These are phyloP conservation scores for Aspergillus spinulosporus DNA, from an alignment of 2,329 filamentous ascomycete genomes.

Conservation along the genomic window DNA sequence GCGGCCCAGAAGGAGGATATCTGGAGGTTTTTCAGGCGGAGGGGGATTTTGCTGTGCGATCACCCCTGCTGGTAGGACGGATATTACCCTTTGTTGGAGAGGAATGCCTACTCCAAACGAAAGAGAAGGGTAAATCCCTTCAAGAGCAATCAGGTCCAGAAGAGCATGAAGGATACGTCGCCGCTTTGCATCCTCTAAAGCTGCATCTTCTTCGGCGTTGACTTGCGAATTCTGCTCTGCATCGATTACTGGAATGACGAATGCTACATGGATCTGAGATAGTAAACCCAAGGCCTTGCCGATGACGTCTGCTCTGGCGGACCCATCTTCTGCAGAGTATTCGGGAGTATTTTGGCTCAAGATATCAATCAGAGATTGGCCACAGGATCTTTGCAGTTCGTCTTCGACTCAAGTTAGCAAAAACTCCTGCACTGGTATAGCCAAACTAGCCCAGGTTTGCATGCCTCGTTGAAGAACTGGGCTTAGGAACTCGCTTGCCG, in stretches of 20 bases:
- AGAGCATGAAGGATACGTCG: constrained; percentile 43
- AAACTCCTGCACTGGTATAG: constrained; percentile 9
- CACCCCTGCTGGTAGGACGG: constrained; percentile 44
- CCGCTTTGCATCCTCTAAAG: constrained; percentile 44
- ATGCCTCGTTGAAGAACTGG: constrained; percentile 46
- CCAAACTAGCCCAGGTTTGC: constrained; percentile 23
- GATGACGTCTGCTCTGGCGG: constrained; percentile 32
- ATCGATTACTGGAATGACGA: constrained; percentile 28
- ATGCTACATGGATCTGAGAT: constrained; percentile 36
- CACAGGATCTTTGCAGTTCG: constrained; percentile 39
- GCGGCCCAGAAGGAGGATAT: constrained; percentile 33
- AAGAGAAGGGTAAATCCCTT: constrained; percentile 47
- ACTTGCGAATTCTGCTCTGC: constrained; percentile 7
- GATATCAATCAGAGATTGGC: constrained; percentile 38
- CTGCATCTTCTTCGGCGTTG: constrained; percentile 27
- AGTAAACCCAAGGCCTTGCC: constrained; percentile 37
- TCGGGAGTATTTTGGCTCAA: constrained; percentile 23
- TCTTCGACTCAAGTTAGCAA: constrained; percentile 39
- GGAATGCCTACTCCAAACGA: constrained; percentile 47
- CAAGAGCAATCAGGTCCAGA: constrained; percentile 45
- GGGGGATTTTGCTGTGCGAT: constrained; percentile 37
- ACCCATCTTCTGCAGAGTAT: constrained; percentile 18
- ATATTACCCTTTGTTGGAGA: constrained; percentile 46
- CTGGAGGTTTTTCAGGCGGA: constrained; percentile 24
- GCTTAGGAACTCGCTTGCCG: constrained; percentile 37